A percentile compares a stretch with the other conserved stretches of the same genome.
These are phyloP conservation scores for Mycena amicta DNA, from an alignment of 768 basidiomycete genomes.

Conservation along the genomic window DNA sequence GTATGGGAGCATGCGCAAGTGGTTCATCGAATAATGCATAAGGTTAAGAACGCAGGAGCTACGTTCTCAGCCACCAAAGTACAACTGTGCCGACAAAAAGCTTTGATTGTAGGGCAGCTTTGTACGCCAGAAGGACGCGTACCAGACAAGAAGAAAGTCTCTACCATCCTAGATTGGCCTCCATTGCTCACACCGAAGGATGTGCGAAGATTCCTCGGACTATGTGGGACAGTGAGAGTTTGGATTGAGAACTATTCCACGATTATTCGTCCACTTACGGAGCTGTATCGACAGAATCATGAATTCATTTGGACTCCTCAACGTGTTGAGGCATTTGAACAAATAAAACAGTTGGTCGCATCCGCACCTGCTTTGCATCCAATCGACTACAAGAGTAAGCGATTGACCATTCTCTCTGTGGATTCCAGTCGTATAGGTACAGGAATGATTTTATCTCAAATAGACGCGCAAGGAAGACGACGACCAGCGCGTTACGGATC, in stretches of 20 bases:
- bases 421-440: conserved; percentile 33
- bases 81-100: conserved; percentile 15
- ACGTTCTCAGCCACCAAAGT: conserved; percentile 39
- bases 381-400: conserved; percentile 32
- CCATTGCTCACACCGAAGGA: conserved; percentile 21
- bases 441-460: conserved; percentile 35
- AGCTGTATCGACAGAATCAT: background rate
- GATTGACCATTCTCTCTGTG: conserved; percentile 32
- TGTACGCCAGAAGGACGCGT: conserved; percentile 30
- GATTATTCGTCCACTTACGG: background rate
- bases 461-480: conserved; percentile 27
- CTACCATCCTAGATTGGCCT: conserved; percentile 28
- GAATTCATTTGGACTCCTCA: background rate
- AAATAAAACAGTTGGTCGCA: background rate
- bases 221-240: background rate
- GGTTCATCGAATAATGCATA: conserved; percentile 35
- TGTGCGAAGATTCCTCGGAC: conserved; percentile 33
- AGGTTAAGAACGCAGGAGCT: conserved; percentile 30
- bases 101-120: conserved; percentile 25
- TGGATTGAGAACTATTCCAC: background rate
- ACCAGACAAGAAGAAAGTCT: conserved; percentile 26
- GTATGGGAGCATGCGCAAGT: conserved; percentile 39
- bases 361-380: conserved; percentile 20
- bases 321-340: background rate
- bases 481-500: conserved; percentile 37